phyloP scores from a whole-genome alignment of 768 basidiomycete genomes.

The Suillus hirtellus region DNA sequence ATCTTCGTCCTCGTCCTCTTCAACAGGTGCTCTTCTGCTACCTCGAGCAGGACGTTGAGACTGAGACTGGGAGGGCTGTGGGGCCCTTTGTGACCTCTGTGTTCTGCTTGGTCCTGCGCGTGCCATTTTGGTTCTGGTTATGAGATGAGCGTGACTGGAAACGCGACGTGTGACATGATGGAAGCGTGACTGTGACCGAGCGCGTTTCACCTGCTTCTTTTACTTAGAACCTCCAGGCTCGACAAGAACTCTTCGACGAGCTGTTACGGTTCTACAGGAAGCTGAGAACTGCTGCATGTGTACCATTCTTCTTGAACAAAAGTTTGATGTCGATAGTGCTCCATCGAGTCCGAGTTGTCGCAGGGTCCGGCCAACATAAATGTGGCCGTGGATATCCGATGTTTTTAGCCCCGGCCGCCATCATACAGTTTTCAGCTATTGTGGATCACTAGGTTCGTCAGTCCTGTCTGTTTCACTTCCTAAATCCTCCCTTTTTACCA shows the following conservation, averaged over 20 bases:
- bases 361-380: too few species aligned
- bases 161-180: neutral
- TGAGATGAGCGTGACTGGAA: conserved; percentile 9
- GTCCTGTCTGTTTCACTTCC: too few species aligned
- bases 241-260: neutral
- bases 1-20: conserved; percentile 38
- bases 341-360: too few species aligned
- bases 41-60: conserved; percentile 36
- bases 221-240: neutral
- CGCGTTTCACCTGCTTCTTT: conserved; percentile 14
- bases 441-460: too few species aligned
- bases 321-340: neutral
- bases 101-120: conserved; percentile 34
- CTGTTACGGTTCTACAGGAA: too few species aligned
- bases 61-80: conserved; percentile 41
- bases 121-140: conserved; percentile 25
- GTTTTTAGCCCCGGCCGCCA: too few species aligned
- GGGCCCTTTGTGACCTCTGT: conserved; percentile 40
- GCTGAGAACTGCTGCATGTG: neutral
- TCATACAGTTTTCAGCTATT: too few species aligned
- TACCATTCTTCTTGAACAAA: neutral
- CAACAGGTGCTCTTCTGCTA: conserved; percentile 24
- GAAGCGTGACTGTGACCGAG: conserved; percentile 16
- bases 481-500: too few species aligned
- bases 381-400: too few species aligned